Evolutionary conservation across 208 protist genomes (phyloP).

Genomic region (Blechomonas ayalai): DNA sequence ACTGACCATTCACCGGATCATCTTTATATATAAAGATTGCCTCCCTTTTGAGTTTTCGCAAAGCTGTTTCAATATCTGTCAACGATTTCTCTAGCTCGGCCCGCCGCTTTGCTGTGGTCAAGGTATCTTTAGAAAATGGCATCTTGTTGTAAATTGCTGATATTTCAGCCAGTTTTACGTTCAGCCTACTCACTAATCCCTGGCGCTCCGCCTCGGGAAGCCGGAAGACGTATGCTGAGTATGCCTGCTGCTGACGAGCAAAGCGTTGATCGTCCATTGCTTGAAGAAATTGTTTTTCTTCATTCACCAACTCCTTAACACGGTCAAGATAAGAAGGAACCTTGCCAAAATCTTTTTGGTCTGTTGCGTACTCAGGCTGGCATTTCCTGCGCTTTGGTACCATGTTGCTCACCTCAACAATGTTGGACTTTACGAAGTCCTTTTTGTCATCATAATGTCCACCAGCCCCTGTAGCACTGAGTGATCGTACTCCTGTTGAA

Average conservation of each 20-base stretch:
- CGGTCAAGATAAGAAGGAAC: constrained; percentile 76
- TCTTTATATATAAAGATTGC: constrained; percentile 86
- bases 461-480: background rate
- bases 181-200: constrained; percentile 61
- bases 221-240: constrained; percentile 58
- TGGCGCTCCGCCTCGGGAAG: constrained; percentile 69
- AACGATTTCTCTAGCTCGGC: constrained; percentile 66
- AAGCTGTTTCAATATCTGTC: constrained; percentile 62
- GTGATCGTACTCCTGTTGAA: no score
- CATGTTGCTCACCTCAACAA: constrained; percentile 89
- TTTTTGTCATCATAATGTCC: constrained; percentile 40
- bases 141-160: constrained; percentile 71
- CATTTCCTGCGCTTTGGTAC: constrained; percentile 66
- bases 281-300: constrained; percentile 75
- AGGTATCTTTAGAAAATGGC: constrained; percentile 81
- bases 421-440: constrained; percentile 91
- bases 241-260: constrained; percentile 22
- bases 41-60: constrained; percentile 80
- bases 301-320: constrained; percentile 81
- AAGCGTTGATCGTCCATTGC: constrained; percentile 48
- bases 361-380: constrained; percentile 51
- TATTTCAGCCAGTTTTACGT: constrained; percentile 50
- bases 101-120: constrained; percentile 41
- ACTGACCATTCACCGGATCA: constrained; percentile 63
- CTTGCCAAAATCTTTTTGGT: constrained; percentile 76